Evolutionary conservation across 202 grass and related monocot species (phyloP).

Genomic region (Musa balbisiana): DNA sequence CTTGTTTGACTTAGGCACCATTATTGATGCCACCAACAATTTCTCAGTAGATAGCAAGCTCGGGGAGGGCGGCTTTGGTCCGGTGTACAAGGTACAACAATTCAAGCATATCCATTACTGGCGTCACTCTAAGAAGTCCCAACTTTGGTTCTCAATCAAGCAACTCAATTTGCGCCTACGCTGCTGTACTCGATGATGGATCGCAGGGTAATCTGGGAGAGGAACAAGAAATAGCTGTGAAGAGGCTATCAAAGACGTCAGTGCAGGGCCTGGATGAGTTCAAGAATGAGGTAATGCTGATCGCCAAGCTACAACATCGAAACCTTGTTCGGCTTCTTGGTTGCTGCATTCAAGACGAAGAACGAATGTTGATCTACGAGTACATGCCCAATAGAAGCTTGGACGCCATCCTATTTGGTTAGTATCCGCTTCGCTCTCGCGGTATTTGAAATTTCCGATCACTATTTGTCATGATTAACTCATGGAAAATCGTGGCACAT

Average conservation of each 20-base stretch:
- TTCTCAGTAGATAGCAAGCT: neutral
- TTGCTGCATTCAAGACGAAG: neutral
- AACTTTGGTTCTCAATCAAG: neutral
- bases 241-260: neutral
- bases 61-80: neutral
- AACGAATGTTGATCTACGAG: neutral
- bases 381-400: neutral
- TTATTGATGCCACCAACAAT: neutral
- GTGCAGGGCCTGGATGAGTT: neutral
- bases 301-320: neutral
- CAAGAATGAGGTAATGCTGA: constrained; percentile 5
- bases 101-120: neutral
- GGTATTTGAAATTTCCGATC: neutral
- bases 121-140: neutral
- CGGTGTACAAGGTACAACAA: neutral
- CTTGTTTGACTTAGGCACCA: neutral
- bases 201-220: neutral
- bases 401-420: neutral
- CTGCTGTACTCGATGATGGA: too few species aligned
- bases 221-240: constrained; percentile 1
- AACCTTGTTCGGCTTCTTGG: neutral
- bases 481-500: neutral
- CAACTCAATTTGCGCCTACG: neutral
- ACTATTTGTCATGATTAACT: neutral
- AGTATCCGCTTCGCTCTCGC: neutral